Evolutionary conservation across 1,284 basidiomycete species (phyloP), one percentile per base, ranked within the genome.

Genomic region (Irpex sp.): DNA sequence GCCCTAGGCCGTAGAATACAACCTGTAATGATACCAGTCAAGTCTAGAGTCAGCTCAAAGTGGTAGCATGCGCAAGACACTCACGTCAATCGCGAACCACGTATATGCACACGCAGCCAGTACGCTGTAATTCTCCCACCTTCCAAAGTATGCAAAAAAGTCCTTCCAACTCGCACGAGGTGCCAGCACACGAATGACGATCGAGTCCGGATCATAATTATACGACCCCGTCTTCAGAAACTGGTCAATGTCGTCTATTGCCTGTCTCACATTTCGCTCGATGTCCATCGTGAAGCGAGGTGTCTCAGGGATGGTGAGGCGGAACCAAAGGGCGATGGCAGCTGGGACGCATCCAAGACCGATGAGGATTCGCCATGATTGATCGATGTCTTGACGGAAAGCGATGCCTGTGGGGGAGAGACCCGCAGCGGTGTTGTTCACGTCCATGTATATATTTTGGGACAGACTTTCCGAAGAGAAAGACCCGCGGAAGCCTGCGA

Each of bases 251-350:
- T 93, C 90, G 62, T 82, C 77, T 6, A 84, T 71, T 4, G 91
- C 91, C 72, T 62, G 55, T 69, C 85, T 80, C 65, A 94, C 83
- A 76, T 94, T 93, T 61, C 91, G 86, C 77, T 94, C 90, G 68
- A 95, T 85, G 76, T 94, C 93, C 89, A 95, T 92, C 61, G 92
- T 95, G 83, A 91, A 95, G 67, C 93, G 90, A 37, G 92, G 86
- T 0, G 89, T 90, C 74, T 92, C 89, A 11, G 89, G 88, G 65
- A 92, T 89, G 17, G 88, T 90, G 13, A 92, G 81, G 67, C 90
- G 89, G 83, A 89, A 89, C 78, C 89, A 91, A 50, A 92, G 82
- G 4, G 89, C 89, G 59, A 88, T 71, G 33, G 78, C 77, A 56
- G 82, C 89, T 2, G 90, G 90, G 19, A 92, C 79, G 57, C 87